Evolutionary conservation across 805 yeast genomes (phyloP), one percentile per base, ranked within the genome.

Genomic region (Metschnikowia matae): DNA sequence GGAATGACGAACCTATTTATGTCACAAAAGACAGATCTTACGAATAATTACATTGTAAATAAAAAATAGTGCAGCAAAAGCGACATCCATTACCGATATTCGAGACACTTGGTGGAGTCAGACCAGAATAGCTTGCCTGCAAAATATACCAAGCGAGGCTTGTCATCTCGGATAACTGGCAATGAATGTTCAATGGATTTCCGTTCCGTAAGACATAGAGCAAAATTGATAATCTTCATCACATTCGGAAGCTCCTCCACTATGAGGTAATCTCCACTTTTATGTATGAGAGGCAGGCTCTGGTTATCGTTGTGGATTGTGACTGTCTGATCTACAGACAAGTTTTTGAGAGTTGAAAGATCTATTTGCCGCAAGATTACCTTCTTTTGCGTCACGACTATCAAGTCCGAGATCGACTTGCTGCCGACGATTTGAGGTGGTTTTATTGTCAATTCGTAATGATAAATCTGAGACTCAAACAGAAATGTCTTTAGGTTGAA

Each of bases 291-390:
- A n/a, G 60, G 60, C 26, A 39, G 45, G 2, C 56, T 52, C 17
- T 49, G 53, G 26, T 57, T 57, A 40, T 49, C 54, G 23, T 55
- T 56, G n/a, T 48, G 50, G 32, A 54, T 40, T 20, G 48, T 35
- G 11, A 54, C 46, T 5, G n/a, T 35, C 13, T 40, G 23, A 17
- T 43, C 48, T 2, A 47, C 7, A 4, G 38, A 43, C n/a, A 20
- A 33, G 35, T 7, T 6, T n/a, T 43, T 37, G 14, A 29, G 26
- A 4, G 50, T 20, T 2, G 18, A 6, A 15, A 21, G 17, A 20
- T 15, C 34, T 6, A 45, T n/a, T n/a, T 49, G 43, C 5, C 54
- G 44, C 17, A 46, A 38, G 14, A 52, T 39, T 6, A 49, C 38
- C n/a, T 46, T 48, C 20, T 42, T 46, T n/a, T 51, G 48, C 3